phyloP scores from a whole-genome alignment of 2,329 filamentous ascomycete genomes.

The Cordyceps pruinosa region DNA sequence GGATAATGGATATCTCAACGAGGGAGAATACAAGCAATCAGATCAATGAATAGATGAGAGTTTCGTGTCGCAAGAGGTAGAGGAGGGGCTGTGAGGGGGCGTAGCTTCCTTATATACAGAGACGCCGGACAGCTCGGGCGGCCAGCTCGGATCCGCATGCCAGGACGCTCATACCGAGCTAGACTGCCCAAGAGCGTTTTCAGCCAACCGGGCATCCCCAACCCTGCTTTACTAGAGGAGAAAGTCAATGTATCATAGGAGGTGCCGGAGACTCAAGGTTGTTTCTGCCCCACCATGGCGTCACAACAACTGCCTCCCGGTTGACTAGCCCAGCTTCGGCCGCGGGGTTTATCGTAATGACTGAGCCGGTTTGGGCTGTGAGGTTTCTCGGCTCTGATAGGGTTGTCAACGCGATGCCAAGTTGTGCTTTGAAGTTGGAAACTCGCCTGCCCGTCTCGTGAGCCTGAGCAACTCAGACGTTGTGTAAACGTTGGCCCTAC shows the following conservation, averaged over 20 bases:
- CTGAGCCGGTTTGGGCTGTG: background rate
- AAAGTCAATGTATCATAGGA: constrained; percentile 11
- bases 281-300: constrained; percentile 12
- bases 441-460: too few relatives aligned
- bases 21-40: background rate
- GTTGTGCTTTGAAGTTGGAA: too few relatives aligned
- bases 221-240: background rate
- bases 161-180: too few relatives aligned
- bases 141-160: too few relatives aligned
- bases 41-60: background rate
- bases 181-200: too few relatives aligned
- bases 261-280: constrained; percentile 1
- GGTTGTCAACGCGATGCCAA: too few relatives aligned
- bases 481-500: too few relatives aligned
- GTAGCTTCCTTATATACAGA: background rate
- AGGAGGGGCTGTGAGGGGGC: background rate
- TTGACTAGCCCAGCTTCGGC: background rate
- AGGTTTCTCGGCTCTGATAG: too few relatives aligned
- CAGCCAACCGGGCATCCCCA: background rate
- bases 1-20: background rate
- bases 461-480: too few relatives aligned
- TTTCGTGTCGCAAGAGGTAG: background rate
- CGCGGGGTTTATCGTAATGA: background rate
- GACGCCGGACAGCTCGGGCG: background rate
- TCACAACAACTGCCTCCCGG: background rate